phyloP scores from a whole-genome alignment of 2,329 filamentous ascomycete species.

The Cladosporium sp. region DNA sequence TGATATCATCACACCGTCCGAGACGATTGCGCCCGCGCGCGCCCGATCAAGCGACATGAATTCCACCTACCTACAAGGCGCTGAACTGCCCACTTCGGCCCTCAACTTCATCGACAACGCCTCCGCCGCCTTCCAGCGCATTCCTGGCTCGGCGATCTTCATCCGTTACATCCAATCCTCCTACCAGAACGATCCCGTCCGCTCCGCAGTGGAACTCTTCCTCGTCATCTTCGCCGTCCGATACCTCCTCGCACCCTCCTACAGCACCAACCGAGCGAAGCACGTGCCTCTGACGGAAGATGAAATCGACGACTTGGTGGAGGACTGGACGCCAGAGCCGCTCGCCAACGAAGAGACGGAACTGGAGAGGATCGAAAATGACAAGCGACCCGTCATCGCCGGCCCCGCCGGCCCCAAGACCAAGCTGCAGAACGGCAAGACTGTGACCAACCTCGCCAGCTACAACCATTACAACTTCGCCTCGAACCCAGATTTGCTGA shows the following conservation, averaged over 20 bases:
- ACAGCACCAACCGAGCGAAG: slow-evolving; percentile 84
- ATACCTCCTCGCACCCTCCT: slow-evolving; percentile 85
- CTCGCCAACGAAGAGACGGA: slow-evolving; percentile 68
- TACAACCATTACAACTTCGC: slow-evolving; percentile 99
- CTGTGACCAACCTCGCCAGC: slow-evolving; percentile 86
- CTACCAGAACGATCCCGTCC: slow-evolving; percentile 94
- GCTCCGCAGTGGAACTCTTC: slow-evolving; percentile 87
- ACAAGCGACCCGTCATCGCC: slow-evolving; percentile 79
- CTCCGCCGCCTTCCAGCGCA: slow-evolving; percentile 66
- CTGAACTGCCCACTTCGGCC: slow-evolving; percentile 49
- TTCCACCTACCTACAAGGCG: slow-evolving; percentile 37
- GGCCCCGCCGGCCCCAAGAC: slow-evolving; percentile 86
- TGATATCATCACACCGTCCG: neutral
- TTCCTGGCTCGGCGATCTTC: slow-evolving; percentile 90
- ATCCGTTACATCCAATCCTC: slow-evolving; percentile 93
- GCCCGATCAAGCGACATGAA: slow-evolving; percentile 14
- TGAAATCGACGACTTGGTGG: slow-evolving; percentile 95
- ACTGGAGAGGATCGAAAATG: slow-evolving; percentile 74
- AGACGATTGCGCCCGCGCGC: slow-evolving; percentile 8
- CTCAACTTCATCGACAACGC: slow-evolving; percentile 50
- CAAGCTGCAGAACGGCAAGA: slow-evolving; percentile 69
- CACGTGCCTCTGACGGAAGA: slow-evolving; percentile 86
- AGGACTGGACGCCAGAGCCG: slow-evolving; percentile 94
- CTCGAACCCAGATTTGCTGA: slow-evolving; percentile 83
- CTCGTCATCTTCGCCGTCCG: slow-evolving; percentile 92